Conservation (phyloP, 2,329 filamentous ascomycete genomes). For the Calonectria multiphialidica region DNA sequence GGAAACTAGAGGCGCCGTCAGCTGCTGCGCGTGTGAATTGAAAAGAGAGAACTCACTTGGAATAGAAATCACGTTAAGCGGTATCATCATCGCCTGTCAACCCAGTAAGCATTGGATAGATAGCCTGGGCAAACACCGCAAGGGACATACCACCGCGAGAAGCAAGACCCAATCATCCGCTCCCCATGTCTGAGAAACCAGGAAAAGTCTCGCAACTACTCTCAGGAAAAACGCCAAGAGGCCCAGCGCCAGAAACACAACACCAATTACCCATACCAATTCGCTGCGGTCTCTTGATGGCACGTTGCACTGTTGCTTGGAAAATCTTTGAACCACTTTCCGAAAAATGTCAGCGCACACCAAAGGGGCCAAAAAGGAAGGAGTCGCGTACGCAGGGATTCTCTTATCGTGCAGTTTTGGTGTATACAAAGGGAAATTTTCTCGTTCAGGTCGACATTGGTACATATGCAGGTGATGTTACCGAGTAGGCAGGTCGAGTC, state of each 20-base stretch:
- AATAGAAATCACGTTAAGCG: slow-evolving; percentile 15
- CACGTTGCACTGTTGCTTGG: slow-evolving; percentile 12
- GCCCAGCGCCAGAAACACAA: slow-evolving; percentile 17
- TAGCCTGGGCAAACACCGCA: too few relatives aligned
- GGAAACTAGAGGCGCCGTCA: background rate
- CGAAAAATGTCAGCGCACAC: background rate
- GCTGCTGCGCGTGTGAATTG: background rate
- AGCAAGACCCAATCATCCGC: slow-evolving; percentile 24
- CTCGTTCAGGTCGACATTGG: slow-evolving; percentile 36
- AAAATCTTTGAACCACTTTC: slow-evolving; percentile 19
- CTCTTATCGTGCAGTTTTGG: slow-evolving; percentile 33
- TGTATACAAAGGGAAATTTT: slow-evolving; percentile 33
- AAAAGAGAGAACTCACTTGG: background rate
- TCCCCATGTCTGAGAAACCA: slow-evolving; percentile 15
- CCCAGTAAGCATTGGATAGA: background rate
- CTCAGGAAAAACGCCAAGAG: slow-evolving; percentile 15
- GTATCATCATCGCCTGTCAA: slow-evolving; percentile 16
- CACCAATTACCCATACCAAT: slow-evolving; percentile 16
- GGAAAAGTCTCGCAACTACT: slow-evolving; percentile 7
- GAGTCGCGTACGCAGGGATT: slow-evolving; percentile 40
- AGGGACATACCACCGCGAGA: slow-evolving; percentile 15
- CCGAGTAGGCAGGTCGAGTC: slow-evolving; percentile 27
- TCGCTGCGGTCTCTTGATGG: slow-evolving; percentile 17
- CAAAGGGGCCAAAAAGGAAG: background rate
- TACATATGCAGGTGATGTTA: slow-evolving; percentile 36